phyloP scores from a whole-genome alignment of 768 basidiomycete genomes.

The Podaxis pistillaris region DNA sequence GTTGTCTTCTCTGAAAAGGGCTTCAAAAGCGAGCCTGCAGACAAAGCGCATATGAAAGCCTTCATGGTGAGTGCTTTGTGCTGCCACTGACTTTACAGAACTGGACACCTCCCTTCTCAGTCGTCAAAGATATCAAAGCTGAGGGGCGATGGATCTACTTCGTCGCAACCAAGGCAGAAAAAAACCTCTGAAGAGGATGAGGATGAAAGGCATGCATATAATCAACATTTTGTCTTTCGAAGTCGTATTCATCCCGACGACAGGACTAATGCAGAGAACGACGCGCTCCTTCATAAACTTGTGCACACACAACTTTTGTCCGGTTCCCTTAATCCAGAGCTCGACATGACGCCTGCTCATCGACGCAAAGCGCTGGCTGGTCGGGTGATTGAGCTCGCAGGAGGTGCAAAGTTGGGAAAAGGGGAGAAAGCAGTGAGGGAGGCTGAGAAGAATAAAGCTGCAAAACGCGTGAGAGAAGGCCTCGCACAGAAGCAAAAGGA shows the following conservation, averaged over 20 bases:
- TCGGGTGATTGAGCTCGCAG: conserved; percentile 71
- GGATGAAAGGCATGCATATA: conserved; percentile 48
- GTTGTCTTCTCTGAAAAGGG: conserved; percentile 48
- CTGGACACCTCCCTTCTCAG: conserved; percentile 33
- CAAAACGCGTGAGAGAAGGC: conserved; percentile 72
- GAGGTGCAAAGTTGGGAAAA: conserved; percentile 67
- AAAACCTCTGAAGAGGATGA: conserved; percentile 54
- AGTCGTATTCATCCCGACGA: conserved; percentile 10
- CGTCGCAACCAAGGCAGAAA: conserved; percentile 23
- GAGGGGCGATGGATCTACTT: conserved; percentile 30
- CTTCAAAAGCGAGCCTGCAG: conserved; percentile 21
- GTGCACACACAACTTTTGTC: conserved; percentile 80
- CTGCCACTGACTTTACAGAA: not conserved
- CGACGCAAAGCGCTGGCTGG: conserved; percentile 75
- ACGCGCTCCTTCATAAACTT: conserved; percentile 73
- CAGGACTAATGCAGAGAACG: conserved; percentile 77
- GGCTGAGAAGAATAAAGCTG: conserved; percentile 66
- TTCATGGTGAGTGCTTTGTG: conserved; percentile 63
- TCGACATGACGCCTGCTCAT: conserved; percentile 63
- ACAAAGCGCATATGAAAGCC: conserved; percentile 52
- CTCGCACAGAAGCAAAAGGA: conserved; percentile 61
- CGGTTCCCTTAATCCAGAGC: conserved; percentile 62
- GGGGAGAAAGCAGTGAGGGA: conserved; percentile 64
- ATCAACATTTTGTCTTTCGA: not conserved
- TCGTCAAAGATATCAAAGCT: conserved; percentile 77